Evolutionary conservation across 345 rosid species (phyloP).

Genomic region (Melastoma malabathricum): DNA sequence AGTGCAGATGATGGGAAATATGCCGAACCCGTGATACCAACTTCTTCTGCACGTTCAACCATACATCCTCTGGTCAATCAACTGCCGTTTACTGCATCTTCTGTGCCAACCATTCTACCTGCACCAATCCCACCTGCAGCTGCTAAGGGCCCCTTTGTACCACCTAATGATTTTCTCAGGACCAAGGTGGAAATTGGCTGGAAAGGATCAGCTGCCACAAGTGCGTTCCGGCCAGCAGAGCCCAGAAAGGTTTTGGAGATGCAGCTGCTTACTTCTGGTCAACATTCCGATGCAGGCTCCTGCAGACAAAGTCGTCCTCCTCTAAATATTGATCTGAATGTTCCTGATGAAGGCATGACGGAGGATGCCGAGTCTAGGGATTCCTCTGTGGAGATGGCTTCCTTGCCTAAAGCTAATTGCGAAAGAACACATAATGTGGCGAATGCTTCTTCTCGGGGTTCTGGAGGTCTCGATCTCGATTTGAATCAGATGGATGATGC

Average conservation of each 20-base stretch:
- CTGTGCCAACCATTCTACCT: conserved; percentile 33
- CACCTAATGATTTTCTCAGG: conserved; percentile 55
- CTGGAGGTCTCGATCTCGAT: conserved; percentile 77
- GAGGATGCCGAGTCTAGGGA: conserved; percentile 49
- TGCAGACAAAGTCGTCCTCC: conserved; percentile 32
- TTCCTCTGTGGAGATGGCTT: conserved; percentile 21
- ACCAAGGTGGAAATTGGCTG: conserved; percentile 68
- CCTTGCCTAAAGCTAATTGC: conserved; percentile 18
- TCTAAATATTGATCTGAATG: conserved; percentile 74
- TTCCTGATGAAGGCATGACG: conserved; percentile 60
- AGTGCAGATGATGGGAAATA: conserved; percentile 39
- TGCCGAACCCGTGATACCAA: conserved; percentile 25
- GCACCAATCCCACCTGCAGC: conserved; percentile 47
- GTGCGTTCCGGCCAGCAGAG: conserved; percentile 96
- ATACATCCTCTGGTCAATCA: conserved; percentile 25
- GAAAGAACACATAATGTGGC: conserved; percentile 17
- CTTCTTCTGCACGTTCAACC: conserved; percentile 22
- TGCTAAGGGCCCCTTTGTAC: conserved; percentile 76
- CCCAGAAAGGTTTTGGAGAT: conserved; percentile 51
- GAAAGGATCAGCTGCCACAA: conserved; percentile 99
- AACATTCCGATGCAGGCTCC: conserved; percentile 22
- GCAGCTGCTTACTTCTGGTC: conserved; percentile 14
- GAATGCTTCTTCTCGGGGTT: conserved; percentile 20
- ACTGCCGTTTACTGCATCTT: conserved; percentile 30
- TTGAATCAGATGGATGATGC: conserved; percentile 61